Evolutionary conservation across 176 grass and related monocot genomes (phyloP), one percentile per base, ranked within the genome.

Genomic region (Avena sativa): DNA sequence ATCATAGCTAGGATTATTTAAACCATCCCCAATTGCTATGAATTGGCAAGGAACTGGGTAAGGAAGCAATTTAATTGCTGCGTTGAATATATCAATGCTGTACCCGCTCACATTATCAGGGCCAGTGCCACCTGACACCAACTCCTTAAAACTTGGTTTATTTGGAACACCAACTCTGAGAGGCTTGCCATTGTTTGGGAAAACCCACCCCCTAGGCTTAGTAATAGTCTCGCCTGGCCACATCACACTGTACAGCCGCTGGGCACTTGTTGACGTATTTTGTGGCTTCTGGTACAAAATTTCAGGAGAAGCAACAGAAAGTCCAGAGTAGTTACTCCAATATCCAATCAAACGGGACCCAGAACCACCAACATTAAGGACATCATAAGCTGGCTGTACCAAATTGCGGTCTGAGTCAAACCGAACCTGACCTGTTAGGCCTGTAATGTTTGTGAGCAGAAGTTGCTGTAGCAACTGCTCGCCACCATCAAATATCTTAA

Each of bases 121-220:
- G 19, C 85, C 89, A 64, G 63, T 81, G 26, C 75, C 62, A 38
- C 49, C 75, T 74, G 92, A 93, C 23, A 96, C 86, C 43, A 96
- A 88, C 75, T 94, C 85, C 40, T 93, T 93, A 86, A 96, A 96
- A 86, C 94, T 92, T 78, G 67, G 75, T 89, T 91, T 91, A 78
- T 89, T 92, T 16, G 94, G 95, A 86, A 97, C 83, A 74, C 95
- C 95, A 70, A 97, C 93, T 80, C 92, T 86, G 47, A 94, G 87
- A 76, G 90, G 86, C 77, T 91, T 51, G 9, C 95, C 95, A 86
- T 91, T 91, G 53, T 92, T 94, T 53, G 88, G 92, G 12, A 97
- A 94, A 84, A 94, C 90, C 95, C 95, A 97, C 1, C 95, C 95
- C 57, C 73, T 83, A 68, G 95, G 95, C 7, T 77, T 78, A 21